phyloP scores from a whole-genome alignment of 176 grass and related monocot genomes.

The Oryza glumipatula region DNA sequence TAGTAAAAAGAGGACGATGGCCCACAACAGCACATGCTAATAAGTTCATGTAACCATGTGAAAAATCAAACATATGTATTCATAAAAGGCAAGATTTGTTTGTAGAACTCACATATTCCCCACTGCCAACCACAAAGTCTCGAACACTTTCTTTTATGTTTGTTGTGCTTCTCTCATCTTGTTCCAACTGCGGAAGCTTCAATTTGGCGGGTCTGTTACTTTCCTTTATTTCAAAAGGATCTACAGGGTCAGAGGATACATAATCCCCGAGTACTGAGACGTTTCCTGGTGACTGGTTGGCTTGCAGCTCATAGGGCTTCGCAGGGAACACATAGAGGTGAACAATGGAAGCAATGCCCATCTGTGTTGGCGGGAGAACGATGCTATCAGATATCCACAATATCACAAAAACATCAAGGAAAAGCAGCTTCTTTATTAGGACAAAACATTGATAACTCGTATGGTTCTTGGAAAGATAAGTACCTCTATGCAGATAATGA shows the following conservation, averaged over 20 bases:
- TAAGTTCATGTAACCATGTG: not conserved
- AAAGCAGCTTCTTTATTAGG: constrained; percentile 16
- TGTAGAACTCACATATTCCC: constrained; percentile 80
- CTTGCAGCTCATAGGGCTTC: constrained; percentile 76
- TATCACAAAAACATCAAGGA: constrained; percentile 21
- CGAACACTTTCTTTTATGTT: constrained; percentile 83
- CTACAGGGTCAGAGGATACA: constrained; percentile 77
- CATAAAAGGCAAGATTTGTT: constrained; percentile 27
- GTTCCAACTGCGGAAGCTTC: constrained; percentile 78
- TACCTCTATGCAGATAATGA: constrained; percentile 99
- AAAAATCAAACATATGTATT: constrained; percentile 15
- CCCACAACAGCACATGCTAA: constrained; percentile 14
- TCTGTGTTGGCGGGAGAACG: constrained; percentile 79
- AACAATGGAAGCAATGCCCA: constrained; percentile 86
- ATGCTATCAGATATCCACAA: constrained; percentile 40
- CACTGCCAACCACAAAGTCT: constrained; percentile 87
- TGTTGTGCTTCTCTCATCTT: constrained; percentile 67
- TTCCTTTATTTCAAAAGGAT: constrained; percentile 91
- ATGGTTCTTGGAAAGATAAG: constrained; percentile 30
- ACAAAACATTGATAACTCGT: constrained; percentile 7
- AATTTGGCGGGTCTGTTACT: constrained; percentile 78
- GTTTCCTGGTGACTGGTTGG: constrained; percentile 61
- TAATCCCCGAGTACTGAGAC: constrained; percentile 91
- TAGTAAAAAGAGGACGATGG: not conserved
- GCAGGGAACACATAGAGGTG: constrained; percentile 95